phyloP scores from a whole-genome alignment of 257 asterid species.

The Avicennia marina region DNA sequence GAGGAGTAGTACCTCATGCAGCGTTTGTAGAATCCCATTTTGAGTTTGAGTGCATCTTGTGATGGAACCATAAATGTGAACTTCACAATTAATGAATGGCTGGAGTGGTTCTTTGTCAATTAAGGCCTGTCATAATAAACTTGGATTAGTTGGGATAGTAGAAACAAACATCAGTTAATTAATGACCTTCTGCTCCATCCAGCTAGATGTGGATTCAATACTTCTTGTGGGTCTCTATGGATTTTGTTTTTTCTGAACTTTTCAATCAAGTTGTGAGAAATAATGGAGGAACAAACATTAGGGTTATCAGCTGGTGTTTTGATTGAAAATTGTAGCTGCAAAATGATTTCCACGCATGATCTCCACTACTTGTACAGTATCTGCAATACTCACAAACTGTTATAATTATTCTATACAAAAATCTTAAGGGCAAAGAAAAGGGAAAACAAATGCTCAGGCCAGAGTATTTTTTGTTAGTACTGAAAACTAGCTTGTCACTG shows the following conservation, averaged over 20 bases:
- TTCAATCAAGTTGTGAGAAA: not conserved
- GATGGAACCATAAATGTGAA: not conserved
- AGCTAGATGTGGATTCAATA: conserved; percentile 6
- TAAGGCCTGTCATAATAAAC: not conserved
- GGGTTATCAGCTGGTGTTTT: too few relatives aligned
- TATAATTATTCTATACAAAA: too few relatives aligned
- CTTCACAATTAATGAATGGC: not conserved
- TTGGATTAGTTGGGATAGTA: not conserved
- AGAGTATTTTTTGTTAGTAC: too few relatives aligned
- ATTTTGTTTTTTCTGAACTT: not conserved
- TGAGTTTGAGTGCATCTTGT: not conserved
- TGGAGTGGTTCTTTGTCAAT: not conserved
- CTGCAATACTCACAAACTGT: not conserved
- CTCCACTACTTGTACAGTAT: too few relatives aligned
- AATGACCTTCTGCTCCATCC: not conserved
- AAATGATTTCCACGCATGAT: too few relatives aligned
- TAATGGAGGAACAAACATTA: not conserved
- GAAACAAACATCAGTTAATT: conserved; percentile 9
- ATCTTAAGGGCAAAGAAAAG: too few relatives aligned
- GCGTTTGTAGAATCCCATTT: not conserved
- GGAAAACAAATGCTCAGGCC: too few relatives aligned
- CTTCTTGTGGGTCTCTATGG: not conserved
- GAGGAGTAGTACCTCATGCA: not conserved
- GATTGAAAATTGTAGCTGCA: too few relatives aligned
- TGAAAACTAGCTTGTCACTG: too few relatives aligned